Conservation (phyloP, 2,329 filamentous ascomycete species). For the Gnomoniopsis smithogilvyi region DNA sequence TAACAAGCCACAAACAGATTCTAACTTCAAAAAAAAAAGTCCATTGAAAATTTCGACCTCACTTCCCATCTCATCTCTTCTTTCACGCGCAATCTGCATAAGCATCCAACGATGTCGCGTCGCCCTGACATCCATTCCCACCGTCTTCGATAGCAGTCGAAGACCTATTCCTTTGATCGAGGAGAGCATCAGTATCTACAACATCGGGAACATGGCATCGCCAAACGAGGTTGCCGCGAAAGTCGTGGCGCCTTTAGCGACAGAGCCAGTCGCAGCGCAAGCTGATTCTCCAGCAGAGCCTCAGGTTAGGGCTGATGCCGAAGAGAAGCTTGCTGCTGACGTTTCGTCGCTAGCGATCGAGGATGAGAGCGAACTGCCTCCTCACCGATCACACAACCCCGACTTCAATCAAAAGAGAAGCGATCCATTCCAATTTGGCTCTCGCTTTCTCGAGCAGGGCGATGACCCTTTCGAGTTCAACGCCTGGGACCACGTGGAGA, state of each 20-base stretch:
- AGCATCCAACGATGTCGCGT: conserved; percentile 9
- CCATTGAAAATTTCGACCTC: conserved; percentile 14
- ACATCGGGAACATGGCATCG: conserved; percentile 8
- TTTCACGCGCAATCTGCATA: neutral
- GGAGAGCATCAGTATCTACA: neutral
- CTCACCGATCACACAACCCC: conserved; percentile 70
- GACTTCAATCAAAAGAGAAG: conserved; percentile 75
- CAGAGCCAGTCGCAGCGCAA: conserved; percentile 1
- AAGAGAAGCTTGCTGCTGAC: conserved; percentile 15
- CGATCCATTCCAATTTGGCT: conserved; percentile 95
- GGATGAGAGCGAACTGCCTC: conserved; percentile 32
- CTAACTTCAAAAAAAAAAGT: neutral
- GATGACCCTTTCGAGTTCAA: conserved; percentile 97
- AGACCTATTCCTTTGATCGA: neutral
- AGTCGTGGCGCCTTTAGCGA: conserved; percentile 4
- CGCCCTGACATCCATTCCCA: neutral
- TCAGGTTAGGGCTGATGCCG: conserved; percentile 19
- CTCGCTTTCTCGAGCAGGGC: conserved; percentile 75
- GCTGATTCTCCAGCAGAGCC: conserved; percentile 17
- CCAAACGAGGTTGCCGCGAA: conserved; percentile 12
- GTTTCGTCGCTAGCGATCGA: conserved; percentile 10
- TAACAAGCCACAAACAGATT: conserved; percentile 1
- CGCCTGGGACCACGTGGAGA: conserved; percentile 97
- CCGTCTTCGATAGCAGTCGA: conserved; percentile 1
- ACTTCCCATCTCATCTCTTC: neutral